Evolutionary conservation across 2,329 filamentous ascomycete species (phyloP), one percentile per base, ranked within the genome.

Genomic region (Clarireedia sp.): DNA sequence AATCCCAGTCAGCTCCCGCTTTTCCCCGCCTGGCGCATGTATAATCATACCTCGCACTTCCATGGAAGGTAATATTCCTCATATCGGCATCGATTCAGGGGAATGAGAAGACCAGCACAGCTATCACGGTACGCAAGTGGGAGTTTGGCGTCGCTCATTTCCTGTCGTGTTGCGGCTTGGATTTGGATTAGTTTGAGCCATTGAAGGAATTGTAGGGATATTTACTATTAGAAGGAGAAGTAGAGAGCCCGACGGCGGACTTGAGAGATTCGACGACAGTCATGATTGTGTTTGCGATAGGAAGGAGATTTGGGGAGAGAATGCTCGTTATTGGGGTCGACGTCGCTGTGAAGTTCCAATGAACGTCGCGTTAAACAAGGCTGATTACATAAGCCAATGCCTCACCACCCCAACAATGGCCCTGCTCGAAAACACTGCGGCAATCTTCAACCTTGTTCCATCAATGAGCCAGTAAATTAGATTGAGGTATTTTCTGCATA

Each of bases 51-150:
- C 81, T 89, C 83, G 74, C 94, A 99, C 80, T 95, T 96, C 94
- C 94, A 99, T 17, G 91, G 91, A 67, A 96, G 76, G 73, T 96
- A 99, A 78, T 87, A 97, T 61, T 90, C 87, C 66, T 95, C 86
- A 74, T 83, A 81, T 60, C 94, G 90, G 80, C 94, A 99, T 69
- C 87, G 87, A 78, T 99, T 99, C 66, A 99, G 80, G 16, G 94
- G 94, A 62, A 97, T 96, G 60, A 97, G 78, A 47, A 99, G 86
- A 74, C 94, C 85, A 60, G 91, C 94, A 77, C 94, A 99, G 75
- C 86, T 91, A 75, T 99, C 94, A 71, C 94, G 84, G 81, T 99
- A 99, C 67, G 87, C 80, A 54, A 97, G 74, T 12, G 94, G 92
- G 51, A 97, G 81, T 69, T 83, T 86, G 64, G 91, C 91, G 68